Base-by-base conservation (phyloP, 148 eudicot genomes). In the Persicaria tinctoria region DNA sequence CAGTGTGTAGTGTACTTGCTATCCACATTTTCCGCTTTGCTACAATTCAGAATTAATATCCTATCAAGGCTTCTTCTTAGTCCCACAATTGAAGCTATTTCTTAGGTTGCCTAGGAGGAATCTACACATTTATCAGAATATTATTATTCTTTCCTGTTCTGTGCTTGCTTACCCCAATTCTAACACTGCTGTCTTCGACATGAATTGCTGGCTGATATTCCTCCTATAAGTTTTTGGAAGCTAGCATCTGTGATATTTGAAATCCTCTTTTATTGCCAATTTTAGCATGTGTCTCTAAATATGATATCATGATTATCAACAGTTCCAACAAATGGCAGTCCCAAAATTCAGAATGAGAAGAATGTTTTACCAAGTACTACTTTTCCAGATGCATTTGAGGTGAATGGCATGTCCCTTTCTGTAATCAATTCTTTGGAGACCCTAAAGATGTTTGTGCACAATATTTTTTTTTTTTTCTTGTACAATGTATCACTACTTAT, bases 361-460 rank as follows among this genome's bases (percentile, higher is more conserved):
- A 85, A 66, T 23, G 75, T 85, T 79, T 68, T 82, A 46, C 74
- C 77, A 49, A 77, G 80, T 63, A 77, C 89, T 48, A 90, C 88
- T 71, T 90, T 93, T 77, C 90, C 96, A 20, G 76, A 56, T 76
- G 96, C 85, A 64, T 87, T 88, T 79, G 88, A 90, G 93, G 96
- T 89, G 76, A 41, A 44, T 47, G 41, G 38, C 38, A 66, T 41
- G 13, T 66, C 18, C 18, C 47, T 66, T 66, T 66, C 70, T 13
- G 17, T 47, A 46, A 63, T 63, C 13, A 63, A 27, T 63, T 63
- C 44, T 12, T 63, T 66, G 6, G 70, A 12, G 9, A 66, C 1
- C 14, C 38, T 50, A 8, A 50, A 50, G 53, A 50, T 50, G 53
- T 66, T 13, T 66, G 44, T 66, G 8, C 13, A 44, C 46, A 66